Percentiles rank a stretch among this genome's conserved stretches.
Evolutionary conservation across 2,329 filamentous ascomycete species (phyloP).

Genomic region (Fonsecaea pedrosoi): DNA sequence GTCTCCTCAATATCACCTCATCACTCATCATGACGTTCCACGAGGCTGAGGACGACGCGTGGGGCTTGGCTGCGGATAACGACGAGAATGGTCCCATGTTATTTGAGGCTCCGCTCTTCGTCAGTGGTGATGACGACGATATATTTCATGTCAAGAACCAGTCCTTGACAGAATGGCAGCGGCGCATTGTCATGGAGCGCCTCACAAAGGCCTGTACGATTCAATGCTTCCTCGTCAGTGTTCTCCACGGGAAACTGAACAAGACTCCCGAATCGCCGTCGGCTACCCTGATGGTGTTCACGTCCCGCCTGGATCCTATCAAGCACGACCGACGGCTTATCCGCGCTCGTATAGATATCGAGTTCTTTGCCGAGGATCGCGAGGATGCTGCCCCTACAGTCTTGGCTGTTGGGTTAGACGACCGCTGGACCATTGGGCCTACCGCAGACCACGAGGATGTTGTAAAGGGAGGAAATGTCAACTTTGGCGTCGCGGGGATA

Average conservation of each 20-base stretch:
- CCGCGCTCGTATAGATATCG: background rate
- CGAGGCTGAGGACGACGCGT: background rate
- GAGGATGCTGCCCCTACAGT: background rate
- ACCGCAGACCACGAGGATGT: background rate
- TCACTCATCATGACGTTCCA: background rate
- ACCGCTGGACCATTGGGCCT: background rate
- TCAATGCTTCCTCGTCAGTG: background rate
- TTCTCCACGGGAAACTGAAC: background rate
- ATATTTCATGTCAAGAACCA: background rate
- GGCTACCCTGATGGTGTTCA: background rate
- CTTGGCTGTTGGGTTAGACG: background rate
- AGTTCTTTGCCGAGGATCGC: background rate
- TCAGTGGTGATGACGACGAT: background rate
- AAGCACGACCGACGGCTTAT: background rate
- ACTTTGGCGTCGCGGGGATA: background rate
- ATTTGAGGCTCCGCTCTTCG: background rate
- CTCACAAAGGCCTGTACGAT: background rate
- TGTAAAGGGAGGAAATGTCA: background rate
- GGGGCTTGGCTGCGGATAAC: background rate
- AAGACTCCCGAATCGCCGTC: background rate
- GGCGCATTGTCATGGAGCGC: background rate
- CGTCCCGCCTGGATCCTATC: background rate
- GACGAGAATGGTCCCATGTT: background rate
- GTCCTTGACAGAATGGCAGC: background rate
- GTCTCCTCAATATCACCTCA: background rate